A percentile compares a stretch with the other conserved stretches of the same genome.
Conservation (phyloP, 2,329 filamentous ascomycete genomes). For the Botrytis paeoniae region DNA sequence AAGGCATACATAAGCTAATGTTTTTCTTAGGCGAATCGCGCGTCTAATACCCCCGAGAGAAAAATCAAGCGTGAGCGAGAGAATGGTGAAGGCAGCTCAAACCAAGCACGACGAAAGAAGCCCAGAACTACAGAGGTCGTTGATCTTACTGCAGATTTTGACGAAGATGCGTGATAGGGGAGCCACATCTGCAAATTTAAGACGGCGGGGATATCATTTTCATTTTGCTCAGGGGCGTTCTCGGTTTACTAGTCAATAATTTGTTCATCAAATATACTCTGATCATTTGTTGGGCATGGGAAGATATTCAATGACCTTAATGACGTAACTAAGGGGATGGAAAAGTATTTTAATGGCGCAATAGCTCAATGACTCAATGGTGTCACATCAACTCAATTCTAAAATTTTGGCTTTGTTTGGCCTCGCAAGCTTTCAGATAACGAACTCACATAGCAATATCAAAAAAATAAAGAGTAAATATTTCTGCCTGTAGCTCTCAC, state of each 20-base stretch:
- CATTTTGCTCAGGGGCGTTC: background rate
- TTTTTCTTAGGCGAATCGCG: background rate
- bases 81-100: background rate
- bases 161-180: background rate
- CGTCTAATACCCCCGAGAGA: background rate
- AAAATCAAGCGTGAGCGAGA: slow-evolving; percentile 12
- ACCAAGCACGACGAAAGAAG: background rate
- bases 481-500: background rate
- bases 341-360: background rate
- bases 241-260: background rate
- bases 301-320: background rate
- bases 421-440: background rate
- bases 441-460: background rate
- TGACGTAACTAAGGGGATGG: background rate
- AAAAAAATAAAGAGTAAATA: fast-evolving
- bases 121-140: background rate
- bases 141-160: slow-evolving; percentile 10
- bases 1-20: background rate
- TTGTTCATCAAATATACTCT: background rate
- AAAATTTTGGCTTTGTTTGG: background rate
- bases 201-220: background rate
- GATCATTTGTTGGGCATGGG: too few relatives aligned
- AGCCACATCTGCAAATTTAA: background rate
- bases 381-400: background rate
- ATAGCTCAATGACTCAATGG: background rate